These are phyloP conservation scores for Candida taoyuanica DNA, from an alignment of 805 yeast species.

Conservation along the genomic window DNA sequence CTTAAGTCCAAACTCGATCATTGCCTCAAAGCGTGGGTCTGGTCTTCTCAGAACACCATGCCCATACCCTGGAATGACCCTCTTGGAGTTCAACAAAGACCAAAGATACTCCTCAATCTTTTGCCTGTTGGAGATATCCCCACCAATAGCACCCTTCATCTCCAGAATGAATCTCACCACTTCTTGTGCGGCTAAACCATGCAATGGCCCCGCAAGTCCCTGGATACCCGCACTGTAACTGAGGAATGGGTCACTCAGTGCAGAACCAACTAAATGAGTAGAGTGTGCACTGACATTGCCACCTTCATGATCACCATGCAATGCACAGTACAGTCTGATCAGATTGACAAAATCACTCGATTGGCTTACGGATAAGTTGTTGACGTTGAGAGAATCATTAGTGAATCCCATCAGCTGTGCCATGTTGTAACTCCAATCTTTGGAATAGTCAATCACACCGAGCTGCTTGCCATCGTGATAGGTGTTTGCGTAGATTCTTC, in stretches of 20 bases:
- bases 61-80: slow-evolving; percentile 86
- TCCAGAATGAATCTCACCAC: slow-evolving; percentile 69
- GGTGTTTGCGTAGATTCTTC: slow-evolving; percentile 66
- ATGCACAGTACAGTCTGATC: slow-evolving; percentile 66
- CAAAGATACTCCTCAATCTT: slow-evolving; percentile 66
- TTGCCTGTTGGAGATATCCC: slow-evolving; percentile 29
- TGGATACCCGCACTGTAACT: slow-evolving; percentile 75
- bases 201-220: slow-evolving; percentile 85
- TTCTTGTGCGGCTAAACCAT: slow-evolving; percentile 84
- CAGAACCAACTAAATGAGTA: slow-evolving; percentile 79
- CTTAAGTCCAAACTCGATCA: slow-evolving; percentile 58
- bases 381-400: slow-evolving; percentile 31
- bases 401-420: slow-evolving; percentile 60
- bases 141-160: slow-evolving; percentile 47
- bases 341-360: slow-evolving; percentile 61
- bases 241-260: slow-evolving; percentile 70
- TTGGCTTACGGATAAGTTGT: slow-evolving; percentile 31
- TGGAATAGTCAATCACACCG: slow-evolving; percentile 47
- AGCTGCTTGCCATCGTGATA: slow-evolving; percentile 47
- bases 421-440: slow-evolving; percentile 73
- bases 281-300: slow-evolving; percentile 82
- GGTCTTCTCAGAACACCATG: slow-evolving; percentile 83
- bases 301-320: slow-evolving; percentile 81
- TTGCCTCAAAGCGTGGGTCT: slow-evolving; percentile 77
- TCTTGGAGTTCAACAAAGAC: slow-evolving; percentile 64